Base-by-base conservation (phyloP, 2,329 filamentous ascomycete genomes). In the Stagonosporopsis rhizophila region DNA sequence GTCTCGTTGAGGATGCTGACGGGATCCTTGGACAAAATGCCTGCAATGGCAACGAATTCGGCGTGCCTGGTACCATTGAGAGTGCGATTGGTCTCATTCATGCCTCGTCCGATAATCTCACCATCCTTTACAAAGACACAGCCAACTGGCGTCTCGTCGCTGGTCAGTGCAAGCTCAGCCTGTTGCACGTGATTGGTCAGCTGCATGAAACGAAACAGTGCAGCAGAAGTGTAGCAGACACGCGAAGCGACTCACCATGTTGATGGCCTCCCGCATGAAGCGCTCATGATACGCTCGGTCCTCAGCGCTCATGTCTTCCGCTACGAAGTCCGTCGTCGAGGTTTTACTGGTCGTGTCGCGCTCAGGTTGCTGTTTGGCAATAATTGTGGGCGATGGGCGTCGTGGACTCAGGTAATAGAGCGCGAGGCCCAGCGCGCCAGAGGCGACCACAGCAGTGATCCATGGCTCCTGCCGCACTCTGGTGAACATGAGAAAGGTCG, bases 81-180 rank as follows among this genome's bases (percentile, higher is more conserved):
- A 17, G 72, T 75, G 19, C 72, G 68, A 44, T 75, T 99, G 49
- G 95, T 99, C 61, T 96, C 95, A 70, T 99, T 99, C 90, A 97
- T 97, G 60, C 95, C 95, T 61, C 85, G 85, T 38, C 91, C 93
- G 63, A 99, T 92, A 61, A 97, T 84, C 65, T 86, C 82, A 62
- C 87, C 88, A 25, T 91, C 78, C 72, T 92, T 85, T 20, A 98
- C 93, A 49, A 99, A 87, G 28, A 99, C 92, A 76, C 95, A 99
- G 44, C 95, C 96, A 19, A 99, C 95, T 1, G 95, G 95, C 1
- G 96, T 98, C 79, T 99, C 95, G 67, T 96, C 93, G 59, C 86
- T 65, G 81, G 81, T 44, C 35, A 99, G 85, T 20, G 96, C 95
- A 63, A 92, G 85, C 69, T 94, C 89, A 56, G 92, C 95, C 91